Evolutionary conservation across 2,329 filamentous ascomycete genomes (phyloP), one percentile per base, ranked within the genome.

Genomic region (Penicillium concentricum): DNA sequence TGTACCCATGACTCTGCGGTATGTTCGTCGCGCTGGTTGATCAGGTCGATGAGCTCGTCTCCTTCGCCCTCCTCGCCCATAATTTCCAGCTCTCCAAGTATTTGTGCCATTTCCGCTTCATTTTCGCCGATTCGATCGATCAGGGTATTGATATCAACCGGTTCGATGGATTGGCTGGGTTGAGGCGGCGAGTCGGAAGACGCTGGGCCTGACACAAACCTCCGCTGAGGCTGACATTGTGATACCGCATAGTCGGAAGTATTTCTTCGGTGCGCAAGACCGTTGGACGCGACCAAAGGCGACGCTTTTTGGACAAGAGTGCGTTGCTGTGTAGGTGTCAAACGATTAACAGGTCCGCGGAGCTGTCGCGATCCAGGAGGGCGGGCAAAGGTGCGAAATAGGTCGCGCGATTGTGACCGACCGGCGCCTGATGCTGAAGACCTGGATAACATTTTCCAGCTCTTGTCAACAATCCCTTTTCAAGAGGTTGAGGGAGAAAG

Each of bases 1-100:
- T 89, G 84, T 32, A 91, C 91, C 55, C 69, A 72, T 26, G 66
- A 62, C 52, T 75, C 70, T 35, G 74, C 51, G 5, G 68, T 67
- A 46, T 72, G 64, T 34, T 67, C 55, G 51, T 73, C 69, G 45
- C 69, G 69, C 42, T 72, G 62, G 28, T 68, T 67, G 42, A 74
- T 61, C 16, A 68, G 62, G 15, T 69, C 61, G 38, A 60, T 66
- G 24, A 75, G 62, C 4, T 61, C 65, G 20, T 51, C 3, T 61
- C 63, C 72, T 24, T 70, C 54, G 16, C 69, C 69, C 24, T 67
- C 56, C n/a, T 70, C 66, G 28, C 70, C 67, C 22, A 71, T 46
- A 4, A 74, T 48, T 16, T 70, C 66, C 39, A 76, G 30, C 3
- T 75, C 70, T n/a, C 74, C 64, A 57, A 76, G 64, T 12, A 74